Base-by-base conservation (phyloP, 2,329 filamentous ascomycete genomes). In the Fonsecaea multimorphosa region DNA sequence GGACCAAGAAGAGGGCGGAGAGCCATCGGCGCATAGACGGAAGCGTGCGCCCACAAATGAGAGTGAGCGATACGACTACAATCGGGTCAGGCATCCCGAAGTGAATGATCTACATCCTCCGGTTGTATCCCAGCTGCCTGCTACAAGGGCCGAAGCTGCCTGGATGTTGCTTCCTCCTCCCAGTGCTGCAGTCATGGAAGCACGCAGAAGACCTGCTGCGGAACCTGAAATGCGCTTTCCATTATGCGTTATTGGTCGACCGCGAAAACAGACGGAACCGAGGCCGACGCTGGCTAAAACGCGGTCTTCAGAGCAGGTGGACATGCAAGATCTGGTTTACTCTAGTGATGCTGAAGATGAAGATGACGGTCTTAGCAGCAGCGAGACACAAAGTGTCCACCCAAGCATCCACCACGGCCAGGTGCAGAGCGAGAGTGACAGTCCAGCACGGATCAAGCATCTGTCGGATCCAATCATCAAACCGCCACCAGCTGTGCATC, bases 101-200 rank as follows among this genome's bases (percentile, higher is more conserved):
- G 88, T 96, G 72, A 95, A 96, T 78, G 91, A 96, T 67, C 86
- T 93, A 65, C 91, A 96, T 75, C 91, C 92, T 4, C 92, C 92
- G 2, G 89, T 96, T 58, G 91, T 95, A 67, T 92, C 87, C 76
- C 91, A 88, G 78, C 90, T 86, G 63, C 90, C 89, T 14, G 84
- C 83, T 40, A 88, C 86, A 75, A 87, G 82, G 74, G 87, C 88
- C 61, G 92, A 91, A 66, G 89, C 91, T 61, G 85, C 85, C 74
- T 97, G 93, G 93, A 97, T 97, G 93, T 82, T 96, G 58, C 92
- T 96, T 74, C 93, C 93, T 1, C 92, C 93, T 1, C 93, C 93
- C n/a, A 87, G 89, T 36, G 92, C 93, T 63, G 93, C 90, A 76
- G 84, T 97, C 66, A 97, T 97, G 93, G 91, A 90, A 70, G 93